phyloP scores from a whole-genome alignment of 495 filamentous ascomycete species.

The Hypoxylon fuscum region DNA sequence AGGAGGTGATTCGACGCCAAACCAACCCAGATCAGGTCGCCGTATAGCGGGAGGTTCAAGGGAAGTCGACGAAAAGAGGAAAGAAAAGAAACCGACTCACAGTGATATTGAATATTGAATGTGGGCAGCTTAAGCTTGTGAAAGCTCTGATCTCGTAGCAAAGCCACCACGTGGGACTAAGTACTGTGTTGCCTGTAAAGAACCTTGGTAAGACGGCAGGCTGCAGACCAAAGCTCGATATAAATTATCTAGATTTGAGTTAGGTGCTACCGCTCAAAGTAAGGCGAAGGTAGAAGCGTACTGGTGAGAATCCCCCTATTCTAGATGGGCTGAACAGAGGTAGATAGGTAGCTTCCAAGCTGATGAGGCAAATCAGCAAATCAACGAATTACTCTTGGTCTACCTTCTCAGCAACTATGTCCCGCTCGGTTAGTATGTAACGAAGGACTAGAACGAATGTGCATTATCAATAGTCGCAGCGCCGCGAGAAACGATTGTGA shows the following conservation, averaged over 20 bases:
- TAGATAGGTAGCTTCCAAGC: background rate
- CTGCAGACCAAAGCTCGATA: background rate
- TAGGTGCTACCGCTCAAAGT: background rate
- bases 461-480: constrained; percentile 5
- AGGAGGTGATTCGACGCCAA: background rate
- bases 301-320: too few species aligned
- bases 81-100: constrained; percentile 9
- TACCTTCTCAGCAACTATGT: constrained; percentile 17
- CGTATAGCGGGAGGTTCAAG: background rate
- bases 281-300: background rate
- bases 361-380: background rate
- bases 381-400: background rate
- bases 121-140: background rate
- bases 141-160: background rate
- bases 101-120: background rate
- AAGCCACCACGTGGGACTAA: constrained; percentile 7
- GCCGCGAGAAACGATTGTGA: constrained; percentile 6
- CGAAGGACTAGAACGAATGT: constrained; percentile 22
- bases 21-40: background rate
- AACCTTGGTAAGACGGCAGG: background rate
- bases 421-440: background rate
- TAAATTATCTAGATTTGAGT: background rate
- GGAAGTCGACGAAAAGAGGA: background rate
- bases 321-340: background rate
- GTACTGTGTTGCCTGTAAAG: background rate